Percentiles rank a stretch among this genome's conserved stretches.
Conservation (phyloP, 495 filamentous ascomycete genomes). For the Xylaria bambusicola region DNA sequence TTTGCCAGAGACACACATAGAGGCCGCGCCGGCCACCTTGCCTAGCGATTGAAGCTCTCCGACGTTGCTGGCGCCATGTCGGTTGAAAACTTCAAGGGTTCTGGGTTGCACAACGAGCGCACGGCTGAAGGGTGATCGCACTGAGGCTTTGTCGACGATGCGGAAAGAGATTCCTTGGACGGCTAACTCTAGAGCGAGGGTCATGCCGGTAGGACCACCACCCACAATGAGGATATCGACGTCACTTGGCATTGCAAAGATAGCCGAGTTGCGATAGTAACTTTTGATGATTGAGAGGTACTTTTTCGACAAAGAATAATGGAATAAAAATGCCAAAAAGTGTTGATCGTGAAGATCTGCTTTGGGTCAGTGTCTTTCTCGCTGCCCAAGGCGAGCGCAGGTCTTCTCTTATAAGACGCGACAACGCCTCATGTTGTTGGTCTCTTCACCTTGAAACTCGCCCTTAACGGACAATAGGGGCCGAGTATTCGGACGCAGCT, state of each 20-base stretch:
- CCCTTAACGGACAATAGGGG: background rate
- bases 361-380: no score
- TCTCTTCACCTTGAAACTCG: constrained; percentile 2
- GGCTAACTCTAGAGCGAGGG: constrained; percentile 40
- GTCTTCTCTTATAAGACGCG: background rate
- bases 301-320: no score
- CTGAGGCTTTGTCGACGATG: constrained; percentile 35
- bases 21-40: constrained; percentile 10
- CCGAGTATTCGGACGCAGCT: background rate
- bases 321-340: no score
- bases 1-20: constrained; percentile 28
- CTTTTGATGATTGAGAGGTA: no score
- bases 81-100: constrained; percentile 43
- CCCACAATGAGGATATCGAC: constrained; percentile 42
- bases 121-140: constrained; percentile 38
- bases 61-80: constrained; percentile 27
- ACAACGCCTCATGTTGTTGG: background rate
- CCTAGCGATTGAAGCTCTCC: constrained; percentile 24
- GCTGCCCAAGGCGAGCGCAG: no score
- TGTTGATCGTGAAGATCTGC: no score
- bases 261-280: no score
- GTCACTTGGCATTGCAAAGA: constrained; percentile 12
- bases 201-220: constrained; percentile 35
- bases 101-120: constrained; percentile 43
- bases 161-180: constrained; percentile 36